Evolutionary conservation across 1,284 basidiomycete species (phyloP).

Genomic region (Malassezia caprae): DNA sequence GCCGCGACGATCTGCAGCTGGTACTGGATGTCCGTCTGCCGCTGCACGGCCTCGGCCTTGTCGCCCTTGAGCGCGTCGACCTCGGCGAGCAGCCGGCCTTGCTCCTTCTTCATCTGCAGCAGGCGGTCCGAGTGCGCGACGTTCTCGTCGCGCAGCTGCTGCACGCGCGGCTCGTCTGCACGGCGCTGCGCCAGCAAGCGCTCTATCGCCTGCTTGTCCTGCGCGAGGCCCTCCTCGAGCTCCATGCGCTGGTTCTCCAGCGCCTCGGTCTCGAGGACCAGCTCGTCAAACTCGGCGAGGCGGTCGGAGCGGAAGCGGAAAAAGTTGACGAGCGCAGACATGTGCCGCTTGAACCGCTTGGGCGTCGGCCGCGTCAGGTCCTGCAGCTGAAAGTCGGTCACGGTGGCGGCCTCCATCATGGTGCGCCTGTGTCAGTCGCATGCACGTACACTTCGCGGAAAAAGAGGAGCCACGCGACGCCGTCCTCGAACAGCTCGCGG

Average conservation of each 20-base stretch:
- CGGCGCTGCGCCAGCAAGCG: conserved; percentile 48
- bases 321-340: conserved; percentile 46
- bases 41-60: conserved; percentile 22
- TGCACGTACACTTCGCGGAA: conserved; percentile 30
- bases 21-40: conserved; percentile 32
- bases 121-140: conserved; percentile 71
- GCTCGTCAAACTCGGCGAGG: conserved; percentile 57
- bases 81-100: conserved; percentile 26
- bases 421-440: conserved; percentile 18
- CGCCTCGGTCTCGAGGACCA: conserved; percentile 57
- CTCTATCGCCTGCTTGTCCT: conserved; percentile 53
- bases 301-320: conserved; percentile 40
- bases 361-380: conserved; percentile 41
- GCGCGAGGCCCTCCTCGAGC: conserved; percentile 54
- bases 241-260: conserved; percentile 55
- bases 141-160: conserved; percentile 61
- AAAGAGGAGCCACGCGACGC: conserved; percentile 36
- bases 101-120: conserved; percentile 23
- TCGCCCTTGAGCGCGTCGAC: conserved; percentile 29
- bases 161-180: conserved; percentile 58
- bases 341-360: conserved; percentile 42
- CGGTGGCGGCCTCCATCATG: conserved; percentile 40
- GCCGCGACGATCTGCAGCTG: conserved; percentile 28
- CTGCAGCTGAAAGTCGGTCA: conserved; percentile 40
- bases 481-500: conserved; percentile 30